phyloP scores from a whole-genome alignment of 495 filamentous ascomycete species.

The Barbatosphaeria neglecta region DNA sequence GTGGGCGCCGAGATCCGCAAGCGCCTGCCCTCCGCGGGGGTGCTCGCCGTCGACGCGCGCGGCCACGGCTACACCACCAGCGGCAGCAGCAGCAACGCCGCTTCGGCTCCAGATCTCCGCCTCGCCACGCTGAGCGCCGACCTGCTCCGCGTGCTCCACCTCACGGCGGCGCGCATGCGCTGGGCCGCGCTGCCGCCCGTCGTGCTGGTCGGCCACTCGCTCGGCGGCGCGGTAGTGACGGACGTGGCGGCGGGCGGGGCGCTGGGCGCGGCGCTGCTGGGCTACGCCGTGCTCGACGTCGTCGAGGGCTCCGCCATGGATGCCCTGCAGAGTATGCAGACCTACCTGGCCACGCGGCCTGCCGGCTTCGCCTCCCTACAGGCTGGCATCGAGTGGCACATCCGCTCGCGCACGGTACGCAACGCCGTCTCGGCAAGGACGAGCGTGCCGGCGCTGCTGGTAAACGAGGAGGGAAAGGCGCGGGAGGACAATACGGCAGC shows the following conservation, averaged over 20 bases:
- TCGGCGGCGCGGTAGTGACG: constrained; percentile 91
- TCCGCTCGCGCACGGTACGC: constrained; percentile 77
- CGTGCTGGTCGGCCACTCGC: constrained; percentile 82
- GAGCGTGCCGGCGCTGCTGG: constrained; percentile 77
- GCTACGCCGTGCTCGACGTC: constrained; percentile 87
- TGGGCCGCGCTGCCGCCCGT: constrained; percentile 66
- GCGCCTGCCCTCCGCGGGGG: constrained; percentile 65
- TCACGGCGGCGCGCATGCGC: constrained; percentile 49
- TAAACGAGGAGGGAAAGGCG: constrained; percentile 21
- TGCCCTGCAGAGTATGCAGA: constrained; percentile 89
- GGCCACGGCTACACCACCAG: constrained; percentile 69
- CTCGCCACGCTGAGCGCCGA: constrained; percentile 63
- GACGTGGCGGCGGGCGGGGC: constrained; percentile 58
- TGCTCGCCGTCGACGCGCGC: constrained; percentile 74
- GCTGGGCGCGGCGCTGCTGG: constrained; percentile 59
- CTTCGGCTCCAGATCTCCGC: constrained; percentile 43
- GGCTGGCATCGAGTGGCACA: constrained; percentile 89
- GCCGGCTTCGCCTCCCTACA: constrained; percentile 59
- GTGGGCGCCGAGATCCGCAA: constrained; percentile 67
- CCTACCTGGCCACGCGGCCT: constrained; percentile 78
- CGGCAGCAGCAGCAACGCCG: constrained; percentile 9
- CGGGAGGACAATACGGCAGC: constrained; percentile 16
- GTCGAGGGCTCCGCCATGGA: constrained; percentile 84
- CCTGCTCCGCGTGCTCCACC: constrained; percentile 53
- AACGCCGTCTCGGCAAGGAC: constrained; percentile 67